phyloP scores from a whole-genome alignment of 371 early-diverging fungal species.

The Mortierella sp. region DNA sequence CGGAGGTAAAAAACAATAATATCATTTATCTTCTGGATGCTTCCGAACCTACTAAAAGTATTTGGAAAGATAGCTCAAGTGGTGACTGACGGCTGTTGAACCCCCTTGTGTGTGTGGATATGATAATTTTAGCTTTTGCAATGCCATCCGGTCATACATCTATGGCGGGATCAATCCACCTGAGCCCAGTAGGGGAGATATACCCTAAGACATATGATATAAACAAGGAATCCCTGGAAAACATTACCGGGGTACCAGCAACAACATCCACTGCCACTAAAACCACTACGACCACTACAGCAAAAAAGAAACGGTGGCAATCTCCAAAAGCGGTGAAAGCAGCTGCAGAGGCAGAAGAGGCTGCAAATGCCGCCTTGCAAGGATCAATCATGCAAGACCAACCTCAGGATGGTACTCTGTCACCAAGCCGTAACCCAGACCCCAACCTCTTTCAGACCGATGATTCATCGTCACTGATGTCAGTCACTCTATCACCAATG shows the following conservation, averaged over 20 bases:
- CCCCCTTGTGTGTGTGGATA: no score
- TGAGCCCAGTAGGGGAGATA: slow-evolving; percentile 5
- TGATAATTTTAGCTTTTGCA: slow-evolving; percentile 44
- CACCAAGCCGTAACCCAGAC: background rate
- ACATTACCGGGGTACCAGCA: background rate
- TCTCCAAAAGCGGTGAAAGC: slow-evolving; percentile 4
- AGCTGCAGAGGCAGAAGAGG: background rate
- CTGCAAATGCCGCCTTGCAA: background rate
- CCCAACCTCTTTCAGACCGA: no score
- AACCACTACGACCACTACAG: background rate
- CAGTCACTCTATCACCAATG: background rate
- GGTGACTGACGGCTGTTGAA: no score
- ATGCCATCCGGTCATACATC: slow-evolving; percentile 21
- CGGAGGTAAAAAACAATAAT: slow-evolving; percentile 27
- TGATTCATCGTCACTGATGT: background rate
- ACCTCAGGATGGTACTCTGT: background rate
- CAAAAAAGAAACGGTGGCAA: slow-evolving; percentile 11
- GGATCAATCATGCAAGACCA: background rate
- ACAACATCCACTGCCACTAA: background rate
- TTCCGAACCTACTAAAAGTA: no score
- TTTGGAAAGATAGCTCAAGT: no score
- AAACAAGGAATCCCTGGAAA: background rate
- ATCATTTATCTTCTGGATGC: no score
- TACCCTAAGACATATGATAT: background rate
- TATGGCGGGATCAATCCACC: slow-evolving; percentile 13